These are phyloP conservation scores for Rhynchospora tenuis DNA, from an alignment of 176 grass and related monocot genomes.

Conservation along the genomic window DNA sequence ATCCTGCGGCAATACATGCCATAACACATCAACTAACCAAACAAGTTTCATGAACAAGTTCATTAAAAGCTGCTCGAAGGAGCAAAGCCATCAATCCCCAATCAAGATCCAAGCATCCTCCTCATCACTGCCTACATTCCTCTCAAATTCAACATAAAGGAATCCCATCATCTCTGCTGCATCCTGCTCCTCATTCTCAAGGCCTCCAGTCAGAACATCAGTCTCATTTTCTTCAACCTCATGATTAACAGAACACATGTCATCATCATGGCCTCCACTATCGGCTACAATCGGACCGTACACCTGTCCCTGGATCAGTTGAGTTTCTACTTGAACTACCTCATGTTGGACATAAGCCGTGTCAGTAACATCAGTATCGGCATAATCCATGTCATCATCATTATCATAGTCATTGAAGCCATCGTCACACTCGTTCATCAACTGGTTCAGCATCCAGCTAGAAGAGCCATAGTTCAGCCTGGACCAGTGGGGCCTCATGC, in stretches of 20 bases:
- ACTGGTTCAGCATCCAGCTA: conserved; percentile 23
- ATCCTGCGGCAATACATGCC: not conserved
- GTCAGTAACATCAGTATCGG: not conserved
- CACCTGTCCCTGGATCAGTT: not conserved
- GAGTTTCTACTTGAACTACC: not conserved
- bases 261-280: not conserved
- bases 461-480: conserved; percentile 2
- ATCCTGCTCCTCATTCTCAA: not conserved
- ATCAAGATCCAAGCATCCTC: conserved; percentile 1
- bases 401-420: not conserved
- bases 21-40: not conserved
- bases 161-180: not conserved
- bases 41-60: not conserved
- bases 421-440: not conserved
- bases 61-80: not conserved
- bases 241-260: not conserved
- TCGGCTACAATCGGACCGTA: not conserved
- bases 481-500: not conserved
- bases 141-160: not conserved
- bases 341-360: not conserved
- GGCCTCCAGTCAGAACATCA: not conserved
- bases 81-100: not conserved
- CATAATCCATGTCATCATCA: not conserved
- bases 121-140: not conserved
- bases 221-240: not conserved